phyloP scores from a whole-genome alignment of 345 rosid species.

The Psidium friedrichsthalianum region DNA sequence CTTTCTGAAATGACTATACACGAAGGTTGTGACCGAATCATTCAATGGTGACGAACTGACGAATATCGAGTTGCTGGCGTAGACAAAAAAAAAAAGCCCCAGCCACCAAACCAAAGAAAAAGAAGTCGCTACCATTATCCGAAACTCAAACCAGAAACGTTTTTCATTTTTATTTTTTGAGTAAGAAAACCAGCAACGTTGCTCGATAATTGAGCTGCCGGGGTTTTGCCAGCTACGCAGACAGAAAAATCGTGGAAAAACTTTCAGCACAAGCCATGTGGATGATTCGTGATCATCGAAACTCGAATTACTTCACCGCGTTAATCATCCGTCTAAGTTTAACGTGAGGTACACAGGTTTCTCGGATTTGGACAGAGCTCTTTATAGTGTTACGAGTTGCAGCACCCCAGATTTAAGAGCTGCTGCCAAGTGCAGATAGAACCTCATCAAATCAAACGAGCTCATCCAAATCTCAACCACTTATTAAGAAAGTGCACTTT shows the following conservation, averaged over 20 bases:
- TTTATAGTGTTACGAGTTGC: not conserved
- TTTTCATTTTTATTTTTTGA: too few species aligned
- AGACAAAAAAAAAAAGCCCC: not conserved
- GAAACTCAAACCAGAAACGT: not conserved
- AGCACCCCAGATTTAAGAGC: not conserved
- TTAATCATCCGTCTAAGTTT: not conserved
- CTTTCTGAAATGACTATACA: not conserved
- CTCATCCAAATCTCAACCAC: not conserved
- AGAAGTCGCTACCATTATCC: not conserved
- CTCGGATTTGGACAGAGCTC: not conserved
- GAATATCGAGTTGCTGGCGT: not conserved
- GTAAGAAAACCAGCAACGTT: not conserved
- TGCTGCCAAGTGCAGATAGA: not conserved
- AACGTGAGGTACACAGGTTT: not conserved
- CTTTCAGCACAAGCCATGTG: not conserved
- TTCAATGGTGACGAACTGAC: not conserved
- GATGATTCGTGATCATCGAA: not conserved
- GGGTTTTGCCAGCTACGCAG: not conserved
- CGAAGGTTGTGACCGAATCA: not conserved
- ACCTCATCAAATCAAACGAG: not conserved
- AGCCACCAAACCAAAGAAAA: not conserved
- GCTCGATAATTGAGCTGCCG: not conserved
- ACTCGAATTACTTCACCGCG: not conserved
- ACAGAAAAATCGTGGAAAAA: not conserved
- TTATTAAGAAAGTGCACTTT: not conserved